A percentile compares a stretch with the other conserved stretches of the same genome.
Evolutionary conservation across 805 yeast genomes (phyloP).

Genomic region (Myxozyma lipomycoides): DNA sequence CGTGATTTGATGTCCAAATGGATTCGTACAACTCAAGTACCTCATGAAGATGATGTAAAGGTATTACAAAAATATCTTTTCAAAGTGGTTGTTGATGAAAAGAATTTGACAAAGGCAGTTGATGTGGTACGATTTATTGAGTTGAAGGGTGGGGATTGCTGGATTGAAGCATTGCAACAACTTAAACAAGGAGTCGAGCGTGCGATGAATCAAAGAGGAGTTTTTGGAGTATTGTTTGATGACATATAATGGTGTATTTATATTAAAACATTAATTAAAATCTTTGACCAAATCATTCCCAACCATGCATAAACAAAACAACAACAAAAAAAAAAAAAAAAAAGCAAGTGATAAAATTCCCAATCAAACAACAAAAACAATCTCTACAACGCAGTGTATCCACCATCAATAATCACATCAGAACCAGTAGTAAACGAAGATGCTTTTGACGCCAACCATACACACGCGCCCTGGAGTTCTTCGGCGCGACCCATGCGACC

Average conservation of each 20-base stretch:
- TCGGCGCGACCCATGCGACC: slow-evolving; percentile 81
- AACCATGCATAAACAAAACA: not conserved
- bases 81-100: slow-evolving; percentile 34
- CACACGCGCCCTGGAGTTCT: slow-evolving; percentile 72
- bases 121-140: slow-evolving; percentile 24
- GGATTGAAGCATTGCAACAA: not conserved
- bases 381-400: slow-evolving; percentile 72
- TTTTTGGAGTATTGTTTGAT: not conserved
- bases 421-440: slow-evolving; percentile 80
- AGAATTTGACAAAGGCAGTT: slow-evolving; percentile 31
- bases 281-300: not conserved
- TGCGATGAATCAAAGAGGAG: too few relatives aligned
- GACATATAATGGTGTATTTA: not conserved
- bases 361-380: not conserved
- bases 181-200: too few relatives aligned
- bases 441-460: slow-evolving; percentile 72
- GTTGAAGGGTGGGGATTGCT: slow-evolving; percentile 1
- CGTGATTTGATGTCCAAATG: slow-evolving; percentile 38
- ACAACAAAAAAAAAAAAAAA: not conserved
- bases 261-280: too few relatives aligned
- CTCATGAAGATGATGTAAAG: slow-evolving; percentile 42
- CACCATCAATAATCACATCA: slow-evolving; percentile 80
- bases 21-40: slow-evolving; percentile 40
- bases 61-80: slow-evolving; percentile 39
- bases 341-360: slow-evolving; percentile 1